Evolutionary conservation across 805 yeast species (phyloP), one percentile per base, ranked within the genome.

Genomic region (Cyberlindnera meyerae): DNA sequence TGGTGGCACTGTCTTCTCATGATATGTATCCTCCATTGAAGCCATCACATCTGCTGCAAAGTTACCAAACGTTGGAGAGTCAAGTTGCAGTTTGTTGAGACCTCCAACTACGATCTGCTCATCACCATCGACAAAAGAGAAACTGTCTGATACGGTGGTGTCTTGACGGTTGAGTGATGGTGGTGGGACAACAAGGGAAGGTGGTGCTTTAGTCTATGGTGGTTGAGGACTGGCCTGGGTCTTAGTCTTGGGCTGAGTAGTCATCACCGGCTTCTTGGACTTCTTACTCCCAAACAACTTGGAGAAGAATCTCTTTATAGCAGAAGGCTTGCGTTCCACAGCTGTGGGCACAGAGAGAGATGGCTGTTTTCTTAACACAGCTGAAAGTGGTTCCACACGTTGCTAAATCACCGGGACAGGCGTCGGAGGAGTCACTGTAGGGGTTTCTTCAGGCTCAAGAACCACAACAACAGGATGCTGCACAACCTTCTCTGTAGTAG

Each of bases 121-220:
- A 14, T 52, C 57, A 6, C 45, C 54, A 5, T 51, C 56, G n/a
- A 34, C 27, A 21, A 54, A 54, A 8, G 58, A 54, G 29, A 51
- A 54, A 7, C 30, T 42, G 26, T 43, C 47, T 21, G 42, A 33
- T 26, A 17, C 25, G 5, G 14, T 15, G n/a, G 33, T 31, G 14
- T 30, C 31, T 14, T 36, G 28, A 15, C 44, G 37, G 13, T 30
- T 31, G 6, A 34, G 31, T 26, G 40, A 30, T 5, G 13, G 11
- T 36, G 31, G 12, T 37, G 33, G n/a, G n/a, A n/a, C n/a, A n/a
- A n/a, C n/a, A n/a, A n/a, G n/a, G n/a, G n/a, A n/a, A 8, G 13
- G 11, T 36, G 31, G 12, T 37, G 33, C 16, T 22, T 30, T 8
- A 32, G 35, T 29, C 33, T 31, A 14, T 29, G 42, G 5, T 24